phyloP scores from a whole-genome alignment of 2,329 filamentous ascomycete genomes.

The Aspergillus caelatus region DNA sequence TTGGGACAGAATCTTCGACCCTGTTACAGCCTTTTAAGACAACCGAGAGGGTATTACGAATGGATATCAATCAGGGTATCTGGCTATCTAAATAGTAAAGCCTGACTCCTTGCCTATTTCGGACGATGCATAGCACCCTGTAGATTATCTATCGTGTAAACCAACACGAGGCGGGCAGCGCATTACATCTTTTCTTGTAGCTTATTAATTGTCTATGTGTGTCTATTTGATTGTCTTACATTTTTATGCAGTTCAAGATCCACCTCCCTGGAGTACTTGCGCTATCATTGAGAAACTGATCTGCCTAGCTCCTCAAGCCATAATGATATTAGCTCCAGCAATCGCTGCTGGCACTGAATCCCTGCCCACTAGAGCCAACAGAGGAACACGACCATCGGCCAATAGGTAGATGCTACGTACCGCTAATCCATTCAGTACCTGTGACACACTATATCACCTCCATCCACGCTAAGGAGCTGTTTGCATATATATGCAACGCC shows the following conservation, averaged over 20 bases:
- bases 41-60: background rate
- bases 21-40: background rate
- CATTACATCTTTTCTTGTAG: background rate
- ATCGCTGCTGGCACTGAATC: too few relatives aligned
- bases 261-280: background rate
- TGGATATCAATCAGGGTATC: background rate
- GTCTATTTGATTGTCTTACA: fast-evolving
- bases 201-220: background rate
- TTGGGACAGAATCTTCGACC: background rate
- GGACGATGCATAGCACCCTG: background rate
- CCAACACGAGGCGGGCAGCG: fast-evolving
- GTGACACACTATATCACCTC: background rate
- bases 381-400: background rate
- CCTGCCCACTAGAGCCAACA: too few relatives aligned
- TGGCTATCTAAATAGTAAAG: background rate
- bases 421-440: background rate
- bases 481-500: background rate
- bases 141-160: background rate
- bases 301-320: background rate
- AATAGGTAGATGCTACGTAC: background rate
- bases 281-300: background rate
- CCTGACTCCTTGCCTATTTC: background rate
- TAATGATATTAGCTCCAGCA: background rate
- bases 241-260: background rate
- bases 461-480: background rate